phyloP scores from a whole-genome alignment of 495 filamentous ascomycete species.

The Staphylotrichum longicolle region DNA sequence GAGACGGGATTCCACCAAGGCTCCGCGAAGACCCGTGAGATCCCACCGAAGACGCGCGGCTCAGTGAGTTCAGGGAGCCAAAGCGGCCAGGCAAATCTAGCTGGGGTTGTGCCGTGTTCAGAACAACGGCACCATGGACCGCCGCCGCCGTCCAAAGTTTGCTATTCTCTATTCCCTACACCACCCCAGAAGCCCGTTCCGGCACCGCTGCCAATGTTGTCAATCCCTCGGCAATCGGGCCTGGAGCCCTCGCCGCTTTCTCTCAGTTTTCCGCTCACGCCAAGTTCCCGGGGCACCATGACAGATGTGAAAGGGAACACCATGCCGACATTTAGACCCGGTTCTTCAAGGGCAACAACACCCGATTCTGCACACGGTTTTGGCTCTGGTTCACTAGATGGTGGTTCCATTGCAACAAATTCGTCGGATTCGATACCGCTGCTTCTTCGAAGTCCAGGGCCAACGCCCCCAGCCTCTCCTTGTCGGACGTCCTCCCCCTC shows the following conservation, averaged over 20 bases:
- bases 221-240: slow-evolving; percentile 1
- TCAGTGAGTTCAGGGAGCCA: slow-evolving; percentile 7
- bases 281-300: background rate
- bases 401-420: slow-evolving; percentile 5
- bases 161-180: slow-evolving; percentile 34
- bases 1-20: background rate
- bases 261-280: slow-evolving; percentile 6
- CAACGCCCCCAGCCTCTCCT: slow-evolving; percentile 4
- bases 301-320: background rate
- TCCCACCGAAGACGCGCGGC: background rate
- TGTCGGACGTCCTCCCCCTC: slow-evolving; percentile 9
- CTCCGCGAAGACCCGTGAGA: background rate
- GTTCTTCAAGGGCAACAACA: background rate
- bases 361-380: background rate
- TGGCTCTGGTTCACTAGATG: no score
- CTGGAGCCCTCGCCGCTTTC: slow-evolving; percentile 12
- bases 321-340: background rate
- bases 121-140: slow-evolving; percentile 12
- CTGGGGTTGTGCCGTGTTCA: slow-evolving; percentile 9
- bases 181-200: slow-evolving; percentile 1
- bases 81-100: slow-evolving; percentile 3
- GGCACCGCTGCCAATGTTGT: slow-evolving; percentile 8
- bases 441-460: slow-evolving; percentile 8
- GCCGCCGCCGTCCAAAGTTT: slow-evolving; percentile 20
- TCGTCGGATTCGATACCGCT: slow-evolving; percentile 19